These are phyloP conservation scores for barley (Hordeum vulgare) DNA, from an alignment of 176 grass and related monocot species.

Conservation along the genomic window DNA sequence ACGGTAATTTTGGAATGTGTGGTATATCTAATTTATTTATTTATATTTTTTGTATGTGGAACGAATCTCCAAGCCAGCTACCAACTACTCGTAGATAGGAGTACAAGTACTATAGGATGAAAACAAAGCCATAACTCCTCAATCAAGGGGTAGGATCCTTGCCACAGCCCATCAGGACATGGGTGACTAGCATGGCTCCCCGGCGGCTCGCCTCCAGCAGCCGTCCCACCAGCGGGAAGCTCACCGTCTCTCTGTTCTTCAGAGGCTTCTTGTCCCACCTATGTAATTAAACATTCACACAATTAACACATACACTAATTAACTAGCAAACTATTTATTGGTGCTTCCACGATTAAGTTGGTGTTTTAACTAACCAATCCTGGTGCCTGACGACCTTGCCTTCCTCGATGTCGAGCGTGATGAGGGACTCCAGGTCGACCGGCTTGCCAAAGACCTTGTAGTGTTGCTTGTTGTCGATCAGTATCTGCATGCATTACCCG, in stretches of 20 bases:
- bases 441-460: slow-evolving; percentile 31
- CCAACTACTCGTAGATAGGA: background rate
- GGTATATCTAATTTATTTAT: background rate
- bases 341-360: too few relatives aligned
- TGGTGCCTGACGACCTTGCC: slow-evolving; percentile 34
- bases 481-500: slow-evolving; percentile 7
- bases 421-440: slow-evolving; percentile 29
- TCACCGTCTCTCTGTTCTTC: slow-evolving; percentile 38
- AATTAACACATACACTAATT: too few relatives aligned
- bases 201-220: slow-evolving; percentile 28
- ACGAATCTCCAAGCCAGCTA: background rate
- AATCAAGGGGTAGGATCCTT: slow-evolving; percentile 36
- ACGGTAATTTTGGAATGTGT: background rate
- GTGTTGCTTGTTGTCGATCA: slow-evolving; percentile 52
- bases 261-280: slow-evolving; percentile 62
- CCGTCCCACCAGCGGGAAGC: slow-evolving; percentile 22
- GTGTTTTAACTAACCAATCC: too few relatives aligned
- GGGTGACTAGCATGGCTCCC: slow-evolving; percentile 54
- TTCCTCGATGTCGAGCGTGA: slow-evolving; percentile 27
- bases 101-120: background rate
- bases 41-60: background rate
- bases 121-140: background rate
- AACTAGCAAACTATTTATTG: too few relatives aligned
- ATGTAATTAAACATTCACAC: background rate
- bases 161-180: slow-evolving; percentile 48